phyloP scores from a whole-genome alignment of 2,329 filamentous ascomycete species.

The Zymoseptoria tritici region DNA sequence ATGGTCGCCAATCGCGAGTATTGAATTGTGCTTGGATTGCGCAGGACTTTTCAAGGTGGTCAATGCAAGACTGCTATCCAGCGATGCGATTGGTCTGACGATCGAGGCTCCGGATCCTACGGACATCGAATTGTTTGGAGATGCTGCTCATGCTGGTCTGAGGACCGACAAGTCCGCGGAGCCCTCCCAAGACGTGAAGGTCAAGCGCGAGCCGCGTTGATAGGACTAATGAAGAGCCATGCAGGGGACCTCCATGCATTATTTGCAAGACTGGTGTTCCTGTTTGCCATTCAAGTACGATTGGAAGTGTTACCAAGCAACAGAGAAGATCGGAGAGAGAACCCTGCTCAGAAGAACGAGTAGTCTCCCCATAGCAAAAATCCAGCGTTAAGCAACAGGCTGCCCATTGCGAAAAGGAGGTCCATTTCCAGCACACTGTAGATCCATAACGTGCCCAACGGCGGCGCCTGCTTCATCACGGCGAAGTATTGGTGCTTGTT shows the following conservation, averaged over 20 bases:
- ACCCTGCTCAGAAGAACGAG: constrained; percentile 17
- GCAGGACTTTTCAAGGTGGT: background rate
- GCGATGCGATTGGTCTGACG: background rate
- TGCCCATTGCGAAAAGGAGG: constrained; percentile 56
- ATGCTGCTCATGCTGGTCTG: background rate
- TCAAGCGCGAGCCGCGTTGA: background rate
- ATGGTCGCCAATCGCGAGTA: background rate
- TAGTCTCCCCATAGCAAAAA: constrained; percentile 52
- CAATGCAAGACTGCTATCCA: background rate
- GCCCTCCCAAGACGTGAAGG: background rate
- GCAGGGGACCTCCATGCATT: background rate
- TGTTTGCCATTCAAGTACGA: background rate
- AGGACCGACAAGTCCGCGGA: background rate
- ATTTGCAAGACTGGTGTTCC: background rate
- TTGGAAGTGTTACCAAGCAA: background rate
- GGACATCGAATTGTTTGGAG: background rate
- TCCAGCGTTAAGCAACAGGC: constrained; percentile 42
- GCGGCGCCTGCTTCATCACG: constrained; percentile 87
- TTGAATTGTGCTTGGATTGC: background rate
- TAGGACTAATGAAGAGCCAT: background rate
- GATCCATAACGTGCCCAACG: constrained; percentile 82
- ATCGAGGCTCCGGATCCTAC: background rate
- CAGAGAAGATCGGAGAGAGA: background rate
- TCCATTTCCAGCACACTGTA: constrained; percentile 88
- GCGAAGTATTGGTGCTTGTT: constrained; percentile 76